Percentiles rank a stretch among this genome's conserved stretches.
These are phyloP conservation scores for Colletotrichum kahawae DNA, from an alignment of 2,329 filamentous ascomycete species.

Conservation along the genomic window DNA sequence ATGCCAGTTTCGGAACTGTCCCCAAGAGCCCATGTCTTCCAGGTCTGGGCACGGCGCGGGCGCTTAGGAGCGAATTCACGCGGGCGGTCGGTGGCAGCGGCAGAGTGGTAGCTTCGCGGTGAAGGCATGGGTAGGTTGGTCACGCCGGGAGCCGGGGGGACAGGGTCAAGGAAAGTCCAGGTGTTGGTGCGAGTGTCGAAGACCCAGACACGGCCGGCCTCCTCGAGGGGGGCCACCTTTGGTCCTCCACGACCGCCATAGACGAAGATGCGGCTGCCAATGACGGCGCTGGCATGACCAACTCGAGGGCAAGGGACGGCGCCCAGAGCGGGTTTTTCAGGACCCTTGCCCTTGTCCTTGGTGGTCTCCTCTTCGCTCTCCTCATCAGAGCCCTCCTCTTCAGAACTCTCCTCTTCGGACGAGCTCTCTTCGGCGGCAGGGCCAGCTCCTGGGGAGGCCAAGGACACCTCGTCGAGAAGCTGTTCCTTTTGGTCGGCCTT, in stretches of 20 bases:
- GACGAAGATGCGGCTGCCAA: slow-evolving; percentile 75
- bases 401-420: not conserved
- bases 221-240: slow-evolving; percentile 74
- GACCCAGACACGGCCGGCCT: slow-evolving; percentile 76
- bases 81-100: slow-evolving; percentile 62
- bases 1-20: slow-evolving; percentile 59
- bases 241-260: slow-evolving; percentile 80
- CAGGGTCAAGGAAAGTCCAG: slow-evolving; percentile 72
- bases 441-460: slow-evolving; percentile 35
- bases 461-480: slow-evolving; percentile 46
- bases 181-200: slow-evolving; percentile 68
- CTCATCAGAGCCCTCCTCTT: not conserved
- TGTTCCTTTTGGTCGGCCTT: slow-evolving; percentile 34
- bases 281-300: slow-evolving; percentile 72
- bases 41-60: slow-evolving; percentile 46
- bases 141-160: slow-evolving; percentile 45
- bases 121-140: slow-evolving; percentile 54
- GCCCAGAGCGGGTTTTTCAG: slow-evolving; percentile 30
- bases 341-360: slow-evolving; percentile 43
- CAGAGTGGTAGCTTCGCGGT: slow-evolving; percentile 74
- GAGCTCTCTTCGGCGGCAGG: slow-evolving; percentile 24
- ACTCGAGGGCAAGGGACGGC: slow-evolving; percentile 71
- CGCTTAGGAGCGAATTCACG: slow-evolving; percentile 46
- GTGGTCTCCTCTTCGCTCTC: slow-evolving; percentile 17
- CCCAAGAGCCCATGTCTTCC: slow-evolving; percentile 62